Evolutionary conservation across 768 basidiomycete genomes (phyloP).

Genomic region (Suillus paluster): DNA sequence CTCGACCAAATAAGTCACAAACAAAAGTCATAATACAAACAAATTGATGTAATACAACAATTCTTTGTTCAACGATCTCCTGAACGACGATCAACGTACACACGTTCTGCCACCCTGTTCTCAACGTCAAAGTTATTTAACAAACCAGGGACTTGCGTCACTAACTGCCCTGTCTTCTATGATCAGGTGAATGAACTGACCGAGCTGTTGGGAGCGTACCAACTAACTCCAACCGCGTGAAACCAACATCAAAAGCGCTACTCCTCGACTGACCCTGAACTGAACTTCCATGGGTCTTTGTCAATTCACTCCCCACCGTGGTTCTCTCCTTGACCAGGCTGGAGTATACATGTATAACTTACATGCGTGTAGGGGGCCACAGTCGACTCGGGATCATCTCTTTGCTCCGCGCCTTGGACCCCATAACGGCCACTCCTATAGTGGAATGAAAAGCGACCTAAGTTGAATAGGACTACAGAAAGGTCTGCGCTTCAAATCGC

Average conservation of each 20-base stretch:
- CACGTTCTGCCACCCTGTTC: not conserved
- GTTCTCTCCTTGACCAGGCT: too few species aligned
- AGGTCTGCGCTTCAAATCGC: too few species aligned
- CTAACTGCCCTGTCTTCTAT: not conserved
- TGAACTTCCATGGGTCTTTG: not conserved
- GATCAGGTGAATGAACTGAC: not conserved
- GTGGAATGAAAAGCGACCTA: too few species aligned
- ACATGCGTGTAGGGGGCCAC: not conserved
- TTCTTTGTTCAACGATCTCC: constrained; percentile 1
- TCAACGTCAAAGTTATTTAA: not conserved
- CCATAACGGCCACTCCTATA: too few species aligned
- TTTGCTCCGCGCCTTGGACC: too few species aligned
- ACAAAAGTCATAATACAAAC: constrained; percentile 1
- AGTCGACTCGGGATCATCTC: too few species aligned
- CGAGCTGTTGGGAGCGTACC: too few species aligned
- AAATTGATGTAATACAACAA: too few species aligned
- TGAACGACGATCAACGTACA: not conserved
- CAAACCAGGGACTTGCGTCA: too few species aligned
- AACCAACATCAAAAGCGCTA: not conserved
- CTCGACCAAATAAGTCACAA: not conserved
- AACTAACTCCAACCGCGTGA: not conserved
- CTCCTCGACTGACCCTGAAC: too few species aligned
- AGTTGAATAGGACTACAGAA: too few species aligned
- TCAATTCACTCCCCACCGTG: too few species aligned
- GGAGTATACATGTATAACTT: not conserved